phyloP scores from a whole-genome alignment of 352 stramenopile genomes.

The Thraustotheca clavata region DNA sequence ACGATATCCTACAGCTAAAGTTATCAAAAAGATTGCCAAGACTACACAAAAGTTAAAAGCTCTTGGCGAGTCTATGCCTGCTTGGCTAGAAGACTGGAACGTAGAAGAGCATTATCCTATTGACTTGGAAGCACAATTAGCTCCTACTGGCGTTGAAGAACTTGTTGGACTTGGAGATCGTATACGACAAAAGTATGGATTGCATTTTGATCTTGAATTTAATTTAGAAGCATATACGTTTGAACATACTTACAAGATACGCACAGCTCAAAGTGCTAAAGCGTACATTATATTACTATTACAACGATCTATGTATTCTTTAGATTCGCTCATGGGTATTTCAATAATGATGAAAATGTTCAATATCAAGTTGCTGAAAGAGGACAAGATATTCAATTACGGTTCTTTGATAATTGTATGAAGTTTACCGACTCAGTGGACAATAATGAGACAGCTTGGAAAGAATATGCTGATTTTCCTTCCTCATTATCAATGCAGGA shows the following conservation, averaged over 20 bases:
- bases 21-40: slow-evolving; percentile 46
- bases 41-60: slow-evolving; percentile 34
- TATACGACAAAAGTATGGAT: slow-evolving; percentile 27
- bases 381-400: slow-evolving; percentile 50
- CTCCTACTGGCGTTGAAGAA: slow-evolving; percentile 43
- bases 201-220: slow-evolving; percentile 24
- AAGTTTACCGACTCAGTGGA: slow-evolving; percentile 50
- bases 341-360: slow-evolving; percentile 44
- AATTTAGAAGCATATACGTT: slow-evolving; percentile 39
- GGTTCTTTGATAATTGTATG: slow-evolving; percentile 80
- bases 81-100: slow-evolving; percentile 48
- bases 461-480: slow-evolving; percentile 48
- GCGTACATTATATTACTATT: slow-evolving; percentile 22
- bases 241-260: slow-evolving; percentile 74
- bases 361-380: slow-evolving; percentile 40
- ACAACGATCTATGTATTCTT: not conserved
- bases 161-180: slow-evolving; percentile 48
- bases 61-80: slow-evolving; percentile 27
- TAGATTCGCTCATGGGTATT: slow-evolving; percentile 64
- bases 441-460: slow-evolving; percentile 46
- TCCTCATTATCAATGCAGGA: slow-evolving; percentile 38
- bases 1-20: slow-evolving; percentile 67
- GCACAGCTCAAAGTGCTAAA: slow-evolving; percentile 65
- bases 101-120: slow-evolving; percentile 23
- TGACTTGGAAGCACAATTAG: slow-evolving; percentile 36